A percentile compares a stretch with the other conserved stretches of the same genome.
Evolutionary conservation across 768 basidiomycete genomes (phyloP).

Genomic region (Lactarius vividus): DNA sequence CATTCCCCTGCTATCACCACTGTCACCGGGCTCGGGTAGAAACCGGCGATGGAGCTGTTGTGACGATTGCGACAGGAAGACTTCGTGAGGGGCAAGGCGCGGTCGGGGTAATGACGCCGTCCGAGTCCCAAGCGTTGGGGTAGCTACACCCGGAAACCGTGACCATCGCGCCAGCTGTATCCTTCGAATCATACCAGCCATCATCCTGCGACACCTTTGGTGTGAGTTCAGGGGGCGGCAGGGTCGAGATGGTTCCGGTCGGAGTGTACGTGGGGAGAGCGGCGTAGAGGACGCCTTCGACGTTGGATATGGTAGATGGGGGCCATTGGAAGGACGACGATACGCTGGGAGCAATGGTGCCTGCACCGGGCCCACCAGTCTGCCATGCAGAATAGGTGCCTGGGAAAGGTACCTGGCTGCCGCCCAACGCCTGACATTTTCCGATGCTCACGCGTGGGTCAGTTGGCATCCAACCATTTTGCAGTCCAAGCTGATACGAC

Average conservation of each 20-base stretch:
- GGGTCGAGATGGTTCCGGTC: conserved; percentile 54
- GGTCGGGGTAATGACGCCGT: conserved; percentile 24
- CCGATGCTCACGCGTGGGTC: conserved; percentile 71
- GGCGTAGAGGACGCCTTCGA: conserved; percentile 36
- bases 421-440: conserved; percentile 57
- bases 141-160: conserved; percentile 63
- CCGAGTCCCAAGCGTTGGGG: conserved; percentile 50
- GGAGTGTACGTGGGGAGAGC: conserved; percentile 60
- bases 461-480: conserved; percentile 73
- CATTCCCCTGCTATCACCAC: background rate
- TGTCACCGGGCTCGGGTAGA: background rate
- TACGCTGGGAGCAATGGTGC: conserved; percentile 44
- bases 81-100: conserved; percentile 18
- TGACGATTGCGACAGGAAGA: background rate
- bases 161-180: conserved; percentile 53
- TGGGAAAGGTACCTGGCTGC: conserved; percentile 32
- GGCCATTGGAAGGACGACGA: conserved; percentile 53
- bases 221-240: conserved; percentile 55
- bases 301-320: conserved; percentile 48
- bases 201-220: conserved; percentile 39
- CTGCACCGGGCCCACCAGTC: conserved; percentile 61
- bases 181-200: conserved; percentile 57
- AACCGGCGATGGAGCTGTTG: background rate
- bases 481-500: conserved; percentile 68
- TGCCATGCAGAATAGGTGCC: conserved; percentile 63